A percentile compares a stretch with the other conserved stretches of the same genome.
phyloP scores from a whole-genome alignment of 1,284 basidiomycete genomes.

The Exobasidium cylindrosporum region DNA sequence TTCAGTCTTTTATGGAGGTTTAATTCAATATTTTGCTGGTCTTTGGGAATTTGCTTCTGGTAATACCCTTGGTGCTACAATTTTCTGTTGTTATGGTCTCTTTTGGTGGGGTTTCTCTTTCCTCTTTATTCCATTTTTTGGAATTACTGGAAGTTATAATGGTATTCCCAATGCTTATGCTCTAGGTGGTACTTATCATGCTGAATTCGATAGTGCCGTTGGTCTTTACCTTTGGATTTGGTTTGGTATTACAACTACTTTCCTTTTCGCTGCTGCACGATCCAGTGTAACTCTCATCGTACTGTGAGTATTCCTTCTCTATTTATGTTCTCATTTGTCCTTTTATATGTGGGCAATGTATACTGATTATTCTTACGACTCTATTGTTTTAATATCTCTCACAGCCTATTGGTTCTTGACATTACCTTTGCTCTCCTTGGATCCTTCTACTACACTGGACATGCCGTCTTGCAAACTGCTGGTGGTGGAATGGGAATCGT shows the following conservation, averaged over 20 bases:
- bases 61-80: constrained; percentile 41
- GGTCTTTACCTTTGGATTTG: constrained; percentile 20
- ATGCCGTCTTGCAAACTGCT: constrained; percentile 14
- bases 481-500: constrained; percentile 35
- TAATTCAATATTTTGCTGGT: constrained; percentile 37
- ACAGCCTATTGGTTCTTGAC: constrained; percentile 7
- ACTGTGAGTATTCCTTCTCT: constrained; percentile 4
- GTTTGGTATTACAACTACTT: constrained; percentile 4
- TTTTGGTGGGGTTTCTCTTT: constrained; percentile 44
- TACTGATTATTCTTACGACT: too few relatives aligned
- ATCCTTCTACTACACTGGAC: constrained; percentile 16
- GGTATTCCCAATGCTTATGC: constrained; percentile 32
- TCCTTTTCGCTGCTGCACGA: constrained; percentile 19
- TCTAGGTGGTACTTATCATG: constrained; percentile 16
- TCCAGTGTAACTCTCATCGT: constrained; percentile 17
- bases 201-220: constrained; percentile 24
- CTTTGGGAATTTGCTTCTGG: constrained; percentile 41
- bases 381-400: too few relatives aligned
- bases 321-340: not conserved
- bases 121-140: constrained; percentile 36
- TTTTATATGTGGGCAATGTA: not conserved
- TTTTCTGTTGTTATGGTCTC: constrained; percentile 19
- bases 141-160: constrained; percentile 28
- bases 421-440: constrained; percentile 15
- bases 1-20: constrained; percentile 22